Evolutionary conservation across 2,329 filamentous ascomycete species (phyloP).

Genomic region (Cryphonectria japonica): DNA sequence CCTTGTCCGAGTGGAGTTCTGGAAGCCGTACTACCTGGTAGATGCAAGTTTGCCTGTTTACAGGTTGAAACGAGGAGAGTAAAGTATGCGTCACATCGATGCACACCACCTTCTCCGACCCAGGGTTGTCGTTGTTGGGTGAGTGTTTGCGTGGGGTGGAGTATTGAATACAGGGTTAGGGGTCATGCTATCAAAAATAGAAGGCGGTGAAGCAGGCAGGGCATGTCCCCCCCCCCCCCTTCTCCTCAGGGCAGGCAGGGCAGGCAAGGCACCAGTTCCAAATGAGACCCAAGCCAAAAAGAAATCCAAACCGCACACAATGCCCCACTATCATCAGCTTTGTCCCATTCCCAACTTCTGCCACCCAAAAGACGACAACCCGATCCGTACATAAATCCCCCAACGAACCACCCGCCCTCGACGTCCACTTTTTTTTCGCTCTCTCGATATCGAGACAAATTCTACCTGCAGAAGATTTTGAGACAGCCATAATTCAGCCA

Average conservation of each 20-base stretch:
- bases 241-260: background rate
- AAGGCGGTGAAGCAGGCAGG: background rate
- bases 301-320: conserved; percentile 18
- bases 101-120: background rate
- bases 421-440: background rate
- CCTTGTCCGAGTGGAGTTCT: background rate
- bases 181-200: background rate
- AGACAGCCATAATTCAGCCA: conserved; percentile 45
- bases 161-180: background rate
- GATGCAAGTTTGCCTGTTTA: background rate
- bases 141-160: background rate
- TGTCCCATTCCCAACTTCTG: conserved; percentile 20
- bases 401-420: conserved; percentile 14
- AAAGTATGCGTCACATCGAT: background rate
- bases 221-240: too few relatives aligned
- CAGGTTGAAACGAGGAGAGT: background rate
- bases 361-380: conserved; percentile 12
- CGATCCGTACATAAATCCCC: conserved; percentile 12
- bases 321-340: conserved; percentile 26
- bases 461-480: background rate
- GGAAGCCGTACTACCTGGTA: background rate
- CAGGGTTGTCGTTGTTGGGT: background rate
- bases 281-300: conserved; percentile 10
- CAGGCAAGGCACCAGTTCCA: conserved; percentile 9
- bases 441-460: background rate